Evolutionary conservation across 345 rosid species (phyloP).

Genomic region (Bruguiera gymnorhiza): DNA sequence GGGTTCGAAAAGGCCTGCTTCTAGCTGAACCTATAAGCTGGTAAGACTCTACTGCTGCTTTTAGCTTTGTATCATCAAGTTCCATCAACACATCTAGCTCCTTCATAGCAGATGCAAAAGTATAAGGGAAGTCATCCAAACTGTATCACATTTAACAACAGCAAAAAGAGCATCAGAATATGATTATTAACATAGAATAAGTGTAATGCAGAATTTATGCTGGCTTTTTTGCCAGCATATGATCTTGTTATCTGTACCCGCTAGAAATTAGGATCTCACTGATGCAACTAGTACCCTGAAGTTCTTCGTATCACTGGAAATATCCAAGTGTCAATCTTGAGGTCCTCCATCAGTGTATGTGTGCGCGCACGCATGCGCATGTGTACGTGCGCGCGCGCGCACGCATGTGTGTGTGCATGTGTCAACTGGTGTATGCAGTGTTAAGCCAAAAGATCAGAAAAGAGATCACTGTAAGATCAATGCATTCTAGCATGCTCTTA

Average conservation of each 20-base stretch:
- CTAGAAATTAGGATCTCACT: neutral
- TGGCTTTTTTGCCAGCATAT: neutral
- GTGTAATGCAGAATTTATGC: neutral
- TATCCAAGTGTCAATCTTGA: neutral
- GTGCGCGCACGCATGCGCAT: too few species aligned
- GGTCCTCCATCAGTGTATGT: neutral
- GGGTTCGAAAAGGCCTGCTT: conserved; percentile 62
- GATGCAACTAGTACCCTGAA: too few species aligned
- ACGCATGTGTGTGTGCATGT: too few species aligned
- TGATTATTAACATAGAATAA: too few species aligned
- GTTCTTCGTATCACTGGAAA: too few species aligned
- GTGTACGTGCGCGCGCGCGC: too few species aligned
- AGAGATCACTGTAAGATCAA: neutral
- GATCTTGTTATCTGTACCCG: neutral
- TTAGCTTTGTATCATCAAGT: conserved; percentile 47
- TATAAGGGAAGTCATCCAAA: conserved; percentile 55
- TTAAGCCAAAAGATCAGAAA: neutral
- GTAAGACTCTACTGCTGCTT: conserved; percentile 52
- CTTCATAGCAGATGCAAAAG: conserved; percentile 60
- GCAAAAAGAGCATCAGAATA: conserved; percentile 19
- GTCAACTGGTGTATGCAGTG: neutral
- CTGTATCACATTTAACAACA: conserved; percentile 34
- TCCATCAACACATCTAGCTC: conserved; percentile 55
- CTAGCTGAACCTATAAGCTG: conserved; percentile 54
- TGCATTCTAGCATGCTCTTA: neutral